Evolutionary conservation across 1,284 basidiomycete genomes (phyloP), one percentile per base, ranked within the genome.

Genomic region (Microbotryomycetes sp.): DNA sequence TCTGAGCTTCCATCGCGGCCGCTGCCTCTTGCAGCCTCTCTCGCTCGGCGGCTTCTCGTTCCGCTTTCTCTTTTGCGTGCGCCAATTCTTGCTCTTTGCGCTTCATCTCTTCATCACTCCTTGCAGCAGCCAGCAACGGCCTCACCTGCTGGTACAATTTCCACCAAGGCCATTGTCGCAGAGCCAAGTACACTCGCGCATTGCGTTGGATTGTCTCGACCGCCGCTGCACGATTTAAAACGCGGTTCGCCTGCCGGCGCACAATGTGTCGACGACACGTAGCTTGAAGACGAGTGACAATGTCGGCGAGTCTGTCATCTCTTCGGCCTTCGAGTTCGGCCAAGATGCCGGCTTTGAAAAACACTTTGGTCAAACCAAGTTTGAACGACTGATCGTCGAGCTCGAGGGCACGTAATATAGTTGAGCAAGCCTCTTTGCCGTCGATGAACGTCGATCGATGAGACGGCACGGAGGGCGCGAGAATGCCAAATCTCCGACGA

Each of bases 81-180:
- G 83, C 79, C 27, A 97, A 79, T 74, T 98, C 94, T 3, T 86
- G 82, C 64, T 96, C 89, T 75, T 96, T 94, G 74, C 83, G 82
- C 29, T 87, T 83, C 11, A 97, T 81, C 75, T 97, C 94, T 46
- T 96, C 91, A 71, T 98, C 94, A 66, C 85, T 88, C 24, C 91
- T 81, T 2, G 94, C 97, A 1, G 93, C 94, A 18, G 89, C 89
- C 13, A 99, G 82, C 15, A 98, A 76, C 0, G 96, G 96, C 50
- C 92, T 86, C 26, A 99, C 62, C 84, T 81, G 96, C 18, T 89
- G 92, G 75, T 96, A 99, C 18, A 98, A 81, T 68, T 92, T 89
- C 96, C 96, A 99, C 96, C 96, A 98, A 1, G 96, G 92, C 96
- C 94, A 98, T 61, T 94, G 89, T 53, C 86, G 81, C 15, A 97